Evolutionary conservation across 1,139 yeast species (phyloP), one percentile per base, ranked within the genome.

Genomic region (Yamadazyma mexicana): DNA sequence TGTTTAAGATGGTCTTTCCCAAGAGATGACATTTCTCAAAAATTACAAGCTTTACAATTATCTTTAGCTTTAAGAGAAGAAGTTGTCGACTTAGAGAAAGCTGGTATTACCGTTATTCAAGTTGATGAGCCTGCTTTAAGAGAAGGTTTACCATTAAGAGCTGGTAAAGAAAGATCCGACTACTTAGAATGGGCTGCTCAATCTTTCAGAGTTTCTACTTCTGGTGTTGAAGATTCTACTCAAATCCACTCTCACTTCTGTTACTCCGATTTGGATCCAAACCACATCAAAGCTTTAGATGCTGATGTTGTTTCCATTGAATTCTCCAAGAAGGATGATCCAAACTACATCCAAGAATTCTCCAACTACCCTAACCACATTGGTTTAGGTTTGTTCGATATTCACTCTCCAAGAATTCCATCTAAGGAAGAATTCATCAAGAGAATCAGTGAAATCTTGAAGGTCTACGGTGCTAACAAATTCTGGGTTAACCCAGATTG

Each of bases 1-100:
- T 88, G 95, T 75, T 84, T 92, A 70, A 88, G 98, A 84, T 92
- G 98, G 98, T 92, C 98, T 61, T 92, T 92, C 98, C 98, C 98
- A 77, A 88, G 98, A 84, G 94, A 91, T 67, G 98, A 92, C 63
- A 86, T 92, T 57, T 79, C 96, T 53, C 94, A 87, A 76, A 82
- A 87, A 79, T 79, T 83, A 55, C 98, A 92, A 80, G 91, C 98
- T 59, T 81, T 87, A 69, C 98, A 92, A 81, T 86, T 92, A 69
- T 95, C 96, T 66, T 79, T 92, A 63, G 98, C 98, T 59, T 81
- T 92, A 66, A 88, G 98, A 79, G 98, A 92, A 62, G 98, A 92
- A 80, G 98, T 92, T 59, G 79, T 83, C 62, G 98, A 92, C 69
- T 87, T 92, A 71, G 98, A 92, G 81, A 85, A 87, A 60, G 98